A percentile compares a stretch with the other conserved stretches of the same genome.
Conservation (phyloP, 1,284 basidiomycete species). For the Mycena citricolor region DNA sequence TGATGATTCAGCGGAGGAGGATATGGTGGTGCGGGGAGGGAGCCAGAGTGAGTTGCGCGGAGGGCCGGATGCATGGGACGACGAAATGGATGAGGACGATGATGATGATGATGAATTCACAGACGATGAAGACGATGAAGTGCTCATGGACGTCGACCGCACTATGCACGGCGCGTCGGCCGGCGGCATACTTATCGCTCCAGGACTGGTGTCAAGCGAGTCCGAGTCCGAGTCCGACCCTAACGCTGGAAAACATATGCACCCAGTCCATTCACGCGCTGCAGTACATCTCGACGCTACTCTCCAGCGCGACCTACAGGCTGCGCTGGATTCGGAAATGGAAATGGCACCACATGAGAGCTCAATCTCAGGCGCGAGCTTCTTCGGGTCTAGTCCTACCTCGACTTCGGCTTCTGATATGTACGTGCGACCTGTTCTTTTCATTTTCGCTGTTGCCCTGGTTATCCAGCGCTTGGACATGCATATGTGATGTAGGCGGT, state of each 20-base stretch:
- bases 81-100: too few relatives aligned
- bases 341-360: not conserved
- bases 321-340: not conserved
- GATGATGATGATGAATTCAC: too few relatives aligned
- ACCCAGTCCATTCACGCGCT: slow-evolving; percentile 44
- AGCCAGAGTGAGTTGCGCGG: too few relatives aligned
- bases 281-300: slow-evolving; percentile 6
- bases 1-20: too few relatives aligned
- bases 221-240: slow-evolving; percentile 23
- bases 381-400: not conserved
- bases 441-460: too few relatives aligned
- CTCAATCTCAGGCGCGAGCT: too few relatives aligned
- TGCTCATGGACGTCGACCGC: slow-evolving; percentile 20
- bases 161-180: slow-evolving; percentile 14
- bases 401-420: not conserved
- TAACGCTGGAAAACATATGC: slow-evolving; percentile 45
- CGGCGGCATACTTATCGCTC: too few relatives aligned
- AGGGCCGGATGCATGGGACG: too few relatives aligned
- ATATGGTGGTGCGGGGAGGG: too few relatives aligned
- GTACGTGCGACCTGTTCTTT: slow-evolving; percentile 6
- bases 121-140: slow-evolving; percentile 16
- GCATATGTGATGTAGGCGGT: slow-evolving; percentile 6
- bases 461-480: slow-evolving; percentile 17
- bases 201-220: slow-evolving; percentile 20
- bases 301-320: not conserved